These are phyloP conservation scores for Cicer cuneatum DNA, from an alignment of 306 rosid species.

Conservation along the genomic window DNA sequence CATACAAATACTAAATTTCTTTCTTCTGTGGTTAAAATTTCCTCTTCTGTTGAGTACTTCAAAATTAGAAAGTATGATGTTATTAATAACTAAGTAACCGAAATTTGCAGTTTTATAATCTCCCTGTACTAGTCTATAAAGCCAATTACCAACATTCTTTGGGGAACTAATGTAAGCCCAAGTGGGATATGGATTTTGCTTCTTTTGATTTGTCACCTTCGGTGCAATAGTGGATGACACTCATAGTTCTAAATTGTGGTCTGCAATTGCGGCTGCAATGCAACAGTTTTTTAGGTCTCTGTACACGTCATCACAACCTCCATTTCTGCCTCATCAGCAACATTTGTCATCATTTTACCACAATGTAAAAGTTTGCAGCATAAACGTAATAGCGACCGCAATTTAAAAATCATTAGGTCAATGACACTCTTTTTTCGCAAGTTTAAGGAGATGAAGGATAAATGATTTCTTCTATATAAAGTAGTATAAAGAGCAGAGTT, in stretches of 20 bases:
- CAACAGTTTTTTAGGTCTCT: no score
- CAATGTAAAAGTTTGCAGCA: no score
- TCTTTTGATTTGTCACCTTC: conserved; percentile 25
- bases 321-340: no score
- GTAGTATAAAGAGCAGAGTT: not conserved
- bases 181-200: conserved; percentile 18
- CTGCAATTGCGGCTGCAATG: no score
- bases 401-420: no score
- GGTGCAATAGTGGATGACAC: not conserved
- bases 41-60: conserved; percentile 6
- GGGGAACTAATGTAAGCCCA: not conserved
- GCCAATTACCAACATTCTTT: conserved; percentile 17
- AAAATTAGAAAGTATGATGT: not conserved
- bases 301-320: no score
- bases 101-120: conserved; percentile 28
- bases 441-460: conserved; percentile 4
- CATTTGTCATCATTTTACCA: no score
- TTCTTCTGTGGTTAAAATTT: conserved; percentile 7
- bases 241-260: not conserved
- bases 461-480: not conserved
- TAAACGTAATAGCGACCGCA: no score
- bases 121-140: conserved; percentile 21
- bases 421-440: not conserved
- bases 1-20: not conserved
- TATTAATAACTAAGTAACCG: conserved; percentile 7